phyloP scores from a whole-genome alignment of 306 rosid species.

The Oxytropis ochrocephala region DNA sequence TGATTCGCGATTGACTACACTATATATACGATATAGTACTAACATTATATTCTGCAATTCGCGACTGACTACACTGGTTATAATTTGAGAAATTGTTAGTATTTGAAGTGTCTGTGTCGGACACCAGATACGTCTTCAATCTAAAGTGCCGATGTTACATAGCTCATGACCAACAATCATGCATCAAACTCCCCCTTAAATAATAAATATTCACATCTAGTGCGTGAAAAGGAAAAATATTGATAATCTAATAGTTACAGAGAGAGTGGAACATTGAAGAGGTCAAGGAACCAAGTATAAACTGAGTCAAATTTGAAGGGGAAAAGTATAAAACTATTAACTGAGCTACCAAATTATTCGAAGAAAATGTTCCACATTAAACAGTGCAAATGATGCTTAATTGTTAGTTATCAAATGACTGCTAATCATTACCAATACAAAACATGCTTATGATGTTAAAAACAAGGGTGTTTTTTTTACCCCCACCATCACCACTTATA shows the following conservation, averaged over 20 bases:
- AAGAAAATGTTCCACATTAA: neutral
- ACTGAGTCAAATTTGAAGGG: slow-evolving; percentile 1
- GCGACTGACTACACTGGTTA: too few relatives aligned
- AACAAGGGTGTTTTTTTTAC: too few relatives aligned
- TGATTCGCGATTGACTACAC: too few relatives aligned
- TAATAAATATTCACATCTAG: neutral
- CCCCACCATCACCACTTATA: too few relatives aligned
- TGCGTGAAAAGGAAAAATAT: neutral
- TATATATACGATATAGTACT: too few relatives aligned
- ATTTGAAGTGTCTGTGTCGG: too few relatives aligned
- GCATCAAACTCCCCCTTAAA: neutral
- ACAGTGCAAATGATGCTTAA: neutral
- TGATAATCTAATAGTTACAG: neutral
- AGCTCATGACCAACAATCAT: neutral
- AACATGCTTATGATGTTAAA: neutral
- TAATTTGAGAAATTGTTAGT: too few relatives aligned
- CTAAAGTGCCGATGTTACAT: too few relatives aligned
- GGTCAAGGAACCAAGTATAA: slow-evolving; percentile 8
- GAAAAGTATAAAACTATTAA: neutral
- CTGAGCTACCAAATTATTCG: neutral
- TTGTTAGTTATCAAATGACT: neutral
- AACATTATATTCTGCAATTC: too few relatives aligned
- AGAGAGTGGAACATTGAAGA: neutral
- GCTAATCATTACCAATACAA: slow-evolving; percentile 17
- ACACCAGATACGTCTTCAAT: too few relatives aligned